phyloP scores from a whole-genome alignment of 2,329 filamentous ascomycete genomes.

The Cladophialophora carrionii region DNA sequence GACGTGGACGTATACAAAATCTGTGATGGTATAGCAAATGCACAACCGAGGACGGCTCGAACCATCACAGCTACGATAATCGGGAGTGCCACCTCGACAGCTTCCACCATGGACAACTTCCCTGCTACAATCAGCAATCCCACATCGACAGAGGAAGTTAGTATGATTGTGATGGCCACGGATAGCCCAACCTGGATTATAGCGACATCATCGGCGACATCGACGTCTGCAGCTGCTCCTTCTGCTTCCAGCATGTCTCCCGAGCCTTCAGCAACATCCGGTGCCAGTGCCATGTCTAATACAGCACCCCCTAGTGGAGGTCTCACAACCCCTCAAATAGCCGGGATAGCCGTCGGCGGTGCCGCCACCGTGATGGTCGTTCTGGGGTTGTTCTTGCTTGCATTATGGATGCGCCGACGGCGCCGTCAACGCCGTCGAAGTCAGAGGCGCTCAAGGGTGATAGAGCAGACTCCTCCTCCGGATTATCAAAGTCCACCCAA shows the following conservation, averaged over 20 bases:
- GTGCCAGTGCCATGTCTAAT: conserved; percentile 18
- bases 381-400: conserved; percentile 48
- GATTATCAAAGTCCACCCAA: conserved; percentile 29
- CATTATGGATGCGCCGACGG: conserved; percentile 44
- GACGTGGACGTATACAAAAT: conserved; percentile 57
- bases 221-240: conserved; percentile 23
- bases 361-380: conserved; percentile 56
- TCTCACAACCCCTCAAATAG: conserved; percentile 55
- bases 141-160: conserved; percentile 29
- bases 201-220: conserved; percentile 15
- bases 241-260: conserved; percentile 34
- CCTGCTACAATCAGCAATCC: conserved; percentile 26
- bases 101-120: conserved; percentile 40
- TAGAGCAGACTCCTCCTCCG: conserved; percentile 44
- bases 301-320: conserved; percentile 12
- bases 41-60: conserved; percentile 61
- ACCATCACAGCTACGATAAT: conserved; percentile 63
- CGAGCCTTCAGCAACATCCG: conserved; percentile 25
- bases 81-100: conserved; percentile 45
- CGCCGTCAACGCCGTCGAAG: conserved; percentile 38
- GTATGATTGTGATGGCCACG: conserved; percentile 34
- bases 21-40: conserved; percentile 57
- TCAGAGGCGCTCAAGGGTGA: conserved; percentile 45
- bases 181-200: conserved; percentile 21
- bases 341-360: conserved; percentile 62